Conservation (phyloP, 805 yeast species). For the Saccharomycopsis sp. region DNA sequence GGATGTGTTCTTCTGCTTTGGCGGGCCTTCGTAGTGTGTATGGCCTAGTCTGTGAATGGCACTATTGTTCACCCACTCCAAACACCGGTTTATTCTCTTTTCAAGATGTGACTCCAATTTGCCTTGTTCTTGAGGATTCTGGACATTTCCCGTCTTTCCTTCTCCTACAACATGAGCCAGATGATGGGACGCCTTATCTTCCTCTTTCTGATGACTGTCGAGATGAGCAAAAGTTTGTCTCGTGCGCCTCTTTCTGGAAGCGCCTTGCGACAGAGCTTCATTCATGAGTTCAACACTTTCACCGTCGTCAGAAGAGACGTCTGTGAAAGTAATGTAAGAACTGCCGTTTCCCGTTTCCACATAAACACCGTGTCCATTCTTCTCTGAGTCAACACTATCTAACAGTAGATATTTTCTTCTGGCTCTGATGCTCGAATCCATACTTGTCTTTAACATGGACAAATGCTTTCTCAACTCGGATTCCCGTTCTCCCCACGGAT, state of each 20-base stretch:
- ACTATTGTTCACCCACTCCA: constrained; percentile 54
- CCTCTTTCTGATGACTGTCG: too few species aligned
- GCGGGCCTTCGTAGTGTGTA: constrained; percentile 45
- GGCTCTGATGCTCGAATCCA: constrained; percentile 46
- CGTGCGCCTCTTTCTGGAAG: too few species aligned
- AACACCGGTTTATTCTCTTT: constrained; percentile 33
- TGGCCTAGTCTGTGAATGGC: constrained; percentile 45
- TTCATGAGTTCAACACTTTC: too few species aligned
- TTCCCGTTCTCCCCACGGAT: constrained; percentile 70
- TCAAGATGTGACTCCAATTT: constrained; percentile 33
- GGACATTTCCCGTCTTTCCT: constrained; percentile 22
- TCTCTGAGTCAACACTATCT: constrained; percentile 31
- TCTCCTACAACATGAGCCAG: too few species aligned
- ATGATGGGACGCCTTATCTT: too few species aligned
- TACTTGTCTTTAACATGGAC: constrained; percentile 40
- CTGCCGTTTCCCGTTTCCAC: too few species aligned
- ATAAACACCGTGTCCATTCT: too few species aligned
- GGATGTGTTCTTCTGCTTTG: constrained; percentile 2
- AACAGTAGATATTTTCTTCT: constrained; percentile 46
- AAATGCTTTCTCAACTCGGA: constrained; percentile 56
- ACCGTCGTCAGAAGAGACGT: too few species aligned
- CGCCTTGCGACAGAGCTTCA: too few species aligned
- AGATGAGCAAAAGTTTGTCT: too few species aligned
- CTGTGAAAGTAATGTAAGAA: too few species aligned
- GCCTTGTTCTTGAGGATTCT: constrained; percentile 26